Evolutionary conservation across 2,329 filamentous ascomycete genomes (phyloP).

Genomic region (Paecilomyces sp.): DNA sequence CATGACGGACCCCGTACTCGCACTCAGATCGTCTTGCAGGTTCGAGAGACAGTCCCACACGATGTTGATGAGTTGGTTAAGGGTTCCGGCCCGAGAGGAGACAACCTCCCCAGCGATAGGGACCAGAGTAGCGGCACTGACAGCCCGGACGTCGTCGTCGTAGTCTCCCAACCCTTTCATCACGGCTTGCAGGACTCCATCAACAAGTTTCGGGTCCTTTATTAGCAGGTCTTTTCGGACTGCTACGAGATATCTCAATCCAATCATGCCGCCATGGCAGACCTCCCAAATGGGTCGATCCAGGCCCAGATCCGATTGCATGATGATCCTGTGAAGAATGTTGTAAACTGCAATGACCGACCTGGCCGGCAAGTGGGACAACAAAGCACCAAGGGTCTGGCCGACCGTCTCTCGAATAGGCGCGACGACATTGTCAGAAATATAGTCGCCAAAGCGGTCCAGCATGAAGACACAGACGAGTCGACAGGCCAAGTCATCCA

Average conservation of each 20-base stretch:
- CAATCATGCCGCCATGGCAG: conserved; percentile 97
- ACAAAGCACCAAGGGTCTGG: conserved; percentile 80
- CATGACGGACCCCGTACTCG: conserved; percentile 97
- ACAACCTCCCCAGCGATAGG: conserved; percentile 96
- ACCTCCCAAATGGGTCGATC: conserved; percentile 81
- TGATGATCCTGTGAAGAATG: conserved; percentile 81
- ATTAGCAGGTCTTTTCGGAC: conserved; percentile 88
- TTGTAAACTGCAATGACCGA: conserved; percentile 81
- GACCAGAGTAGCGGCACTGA: conserved; percentile 94
- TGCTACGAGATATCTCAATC: conserved; percentile 87
- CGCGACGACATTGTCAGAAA: conserved; percentile 92
- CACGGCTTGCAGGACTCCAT: conserved; percentile 84
- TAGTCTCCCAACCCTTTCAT: conserved; percentile 89
- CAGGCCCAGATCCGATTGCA: conserved; percentile 74
- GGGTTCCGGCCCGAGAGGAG: conserved; percentile 66
- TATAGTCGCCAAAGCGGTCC: conserved; percentile 95
- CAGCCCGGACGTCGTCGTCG: conserved; percentile 93
- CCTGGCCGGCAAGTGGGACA: conserved; percentile 71
- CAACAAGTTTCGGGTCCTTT: conserved; percentile 75
- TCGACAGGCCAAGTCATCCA: conserved; percentile 91
- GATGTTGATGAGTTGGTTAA: conserved; percentile 81
- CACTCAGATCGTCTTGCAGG: conserved; percentile 92
- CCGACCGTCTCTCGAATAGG: conserved; percentile 94
- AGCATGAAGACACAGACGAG: conserved; percentile 95
- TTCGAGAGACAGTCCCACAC: conserved; percentile 97